Conservation (phyloP, 805 yeast species). For the Candida saitoana region DNA sequence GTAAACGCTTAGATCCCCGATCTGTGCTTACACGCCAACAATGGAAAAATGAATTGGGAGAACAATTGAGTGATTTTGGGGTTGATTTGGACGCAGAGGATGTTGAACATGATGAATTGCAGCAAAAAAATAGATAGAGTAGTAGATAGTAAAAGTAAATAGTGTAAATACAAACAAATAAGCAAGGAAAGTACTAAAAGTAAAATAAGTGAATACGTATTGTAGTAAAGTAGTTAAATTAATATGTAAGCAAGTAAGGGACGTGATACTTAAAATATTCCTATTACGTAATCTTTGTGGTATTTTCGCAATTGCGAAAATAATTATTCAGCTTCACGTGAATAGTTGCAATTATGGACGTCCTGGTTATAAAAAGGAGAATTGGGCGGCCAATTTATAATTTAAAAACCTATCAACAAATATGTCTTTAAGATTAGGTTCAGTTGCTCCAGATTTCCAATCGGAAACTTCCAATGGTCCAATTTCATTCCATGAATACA, state of each 20-base stretch:
- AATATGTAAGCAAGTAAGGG: too few relatives aligned
- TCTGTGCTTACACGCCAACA: constrained; percentile 35
- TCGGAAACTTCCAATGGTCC: constrained; percentile 62
- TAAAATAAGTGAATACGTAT: too few relatives aligned
- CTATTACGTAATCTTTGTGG: too few relatives aligned
- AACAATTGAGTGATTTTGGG: constrained; percentile 76
- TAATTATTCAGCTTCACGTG: constrained; percentile 4
- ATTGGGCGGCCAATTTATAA: too few relatives aligned
- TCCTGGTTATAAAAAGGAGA: not conserved
- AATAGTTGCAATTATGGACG: constrained; percentile 2
- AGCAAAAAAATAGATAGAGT: too few relatives aligned
- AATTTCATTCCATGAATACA: constrained; percentile 59
- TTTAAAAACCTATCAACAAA: not conserved
- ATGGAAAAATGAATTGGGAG: constrained; percentile 84
- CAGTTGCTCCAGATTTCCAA: constrained; percentile 59
- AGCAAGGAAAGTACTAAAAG: too few relatives aligned
- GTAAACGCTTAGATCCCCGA: constrained; percentile 35
- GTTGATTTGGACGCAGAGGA: constrained; percentile 72
- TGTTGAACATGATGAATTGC: constrained; percentile 14
- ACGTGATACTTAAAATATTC: too few relatives aligned
- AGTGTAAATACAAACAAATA: too few relatives aligned
- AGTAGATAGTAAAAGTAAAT: too few relatives aligned
- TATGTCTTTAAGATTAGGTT: constrained; percentile 19
- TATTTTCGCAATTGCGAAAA: not conserved
- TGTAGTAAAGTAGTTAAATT: too few relatives aligned